phyloP scores from a whole-genome alignment of 192 early-diverging fungal species.

The Dispira simplex region DNA sequence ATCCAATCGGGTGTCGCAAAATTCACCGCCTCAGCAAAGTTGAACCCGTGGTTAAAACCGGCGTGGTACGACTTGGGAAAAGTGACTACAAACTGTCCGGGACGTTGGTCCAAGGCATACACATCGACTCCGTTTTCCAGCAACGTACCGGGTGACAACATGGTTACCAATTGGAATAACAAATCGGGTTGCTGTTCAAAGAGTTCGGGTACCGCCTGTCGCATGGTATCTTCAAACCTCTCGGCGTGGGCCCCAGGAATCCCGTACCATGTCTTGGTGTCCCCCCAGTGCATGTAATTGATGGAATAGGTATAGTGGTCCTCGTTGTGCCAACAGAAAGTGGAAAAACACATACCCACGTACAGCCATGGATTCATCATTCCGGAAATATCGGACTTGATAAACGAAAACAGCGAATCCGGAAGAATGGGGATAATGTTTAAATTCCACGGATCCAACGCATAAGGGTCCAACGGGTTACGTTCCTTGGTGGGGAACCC shows the following conservation, averaged over 20 bases:
- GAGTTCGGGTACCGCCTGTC: constrained; percentile 61
- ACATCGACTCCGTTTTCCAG: constrained; percentile 59
- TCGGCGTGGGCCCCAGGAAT: constrained; percentile 66
- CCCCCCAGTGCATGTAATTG: constrained; percentile 94
- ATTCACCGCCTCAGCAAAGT: constrained; percentile 94
- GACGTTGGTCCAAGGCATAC: constrained; percentile 66
- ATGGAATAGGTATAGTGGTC: constrained; percentile 95
- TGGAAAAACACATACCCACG: constrained; percentile 87
- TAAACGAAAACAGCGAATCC: constrained; percentile 73
- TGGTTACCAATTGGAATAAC: constrained; percentile 85
- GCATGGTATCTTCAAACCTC: constrained; percentile 76
- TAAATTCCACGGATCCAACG: constrained; percentile 71
- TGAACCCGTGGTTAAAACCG: constrained; percentile 97
- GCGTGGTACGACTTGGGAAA: constrained; percentile 91
- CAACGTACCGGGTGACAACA: constrained; percentile 67
- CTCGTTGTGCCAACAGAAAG: constrained; percentile 98
- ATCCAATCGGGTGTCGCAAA: constrained; percentile 92
- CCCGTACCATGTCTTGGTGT: constrained; percentile 97
- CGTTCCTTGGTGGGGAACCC: constrained; percentile 68
- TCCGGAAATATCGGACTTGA: constrained; percentile 85
- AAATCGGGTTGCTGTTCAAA: constrained; percentile 86
- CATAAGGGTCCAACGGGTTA: constrained; percentile 45
- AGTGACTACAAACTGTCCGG: constrained; percentile 88
- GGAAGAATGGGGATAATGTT: constrained; percentile 69
- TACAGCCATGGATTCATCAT: constrained; percentile 98